Conservation (phyloP, 768 basidiomycete genomes). For the Lactarius deliciosus region DNA sequence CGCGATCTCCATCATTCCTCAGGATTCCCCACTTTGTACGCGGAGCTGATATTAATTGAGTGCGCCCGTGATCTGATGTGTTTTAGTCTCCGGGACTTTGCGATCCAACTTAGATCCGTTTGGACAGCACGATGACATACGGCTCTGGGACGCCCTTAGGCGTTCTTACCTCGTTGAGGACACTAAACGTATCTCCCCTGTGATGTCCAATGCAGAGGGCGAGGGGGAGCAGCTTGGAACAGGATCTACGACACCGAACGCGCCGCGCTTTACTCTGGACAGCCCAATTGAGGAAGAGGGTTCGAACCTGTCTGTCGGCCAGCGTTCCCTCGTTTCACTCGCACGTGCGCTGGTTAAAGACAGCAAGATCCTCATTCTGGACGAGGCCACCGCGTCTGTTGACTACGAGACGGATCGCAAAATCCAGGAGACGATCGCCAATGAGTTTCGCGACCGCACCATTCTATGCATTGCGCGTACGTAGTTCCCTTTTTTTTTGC, state of each 20-base stretch:
- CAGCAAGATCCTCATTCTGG: constrained; percentile 79
- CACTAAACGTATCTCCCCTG: constrained; percentile 32
- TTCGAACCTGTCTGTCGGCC: constrained; percentile 74
- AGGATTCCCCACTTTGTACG: constrained; percentile 53
- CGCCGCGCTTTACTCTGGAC: constrained; percentile 72
- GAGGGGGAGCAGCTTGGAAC: constrained; percentile 43
- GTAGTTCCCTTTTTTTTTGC: constrained; percentile 33
- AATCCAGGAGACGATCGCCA: constrained; percentile 87
- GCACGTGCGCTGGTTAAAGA: constrained; percentile 89
- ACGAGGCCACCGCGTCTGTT: constrained; percentile 89
- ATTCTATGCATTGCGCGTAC: constrained; percentile 84
- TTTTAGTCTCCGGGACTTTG: constrained; percentile 72
- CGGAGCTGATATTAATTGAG: constrained; percentile 46
- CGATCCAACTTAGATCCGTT: constrained; percentile 91
- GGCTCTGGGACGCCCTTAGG: constrained; percentile 84
- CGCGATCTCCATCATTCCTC: constrained; percentile 76
- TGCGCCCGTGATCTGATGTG: constrained; percentile 19
- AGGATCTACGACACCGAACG: not conserved
- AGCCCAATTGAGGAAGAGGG: constrained; percentile 86
- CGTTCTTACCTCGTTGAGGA: constrained; percentile 79
- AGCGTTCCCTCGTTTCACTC: constrained; percentile 80
- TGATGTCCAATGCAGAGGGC: constrained; percentile 34
- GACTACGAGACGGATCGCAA: constrained; percentile 88
- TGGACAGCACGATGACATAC: constrained; percentile 71
- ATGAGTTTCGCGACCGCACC: constrained; percentile 80